These are phyloP conservation scores for Sphaerosporella brunnea DNA, from an alignment of 495 filamentous ascomycete genomes.

Conservation along the genomic window DNA sequence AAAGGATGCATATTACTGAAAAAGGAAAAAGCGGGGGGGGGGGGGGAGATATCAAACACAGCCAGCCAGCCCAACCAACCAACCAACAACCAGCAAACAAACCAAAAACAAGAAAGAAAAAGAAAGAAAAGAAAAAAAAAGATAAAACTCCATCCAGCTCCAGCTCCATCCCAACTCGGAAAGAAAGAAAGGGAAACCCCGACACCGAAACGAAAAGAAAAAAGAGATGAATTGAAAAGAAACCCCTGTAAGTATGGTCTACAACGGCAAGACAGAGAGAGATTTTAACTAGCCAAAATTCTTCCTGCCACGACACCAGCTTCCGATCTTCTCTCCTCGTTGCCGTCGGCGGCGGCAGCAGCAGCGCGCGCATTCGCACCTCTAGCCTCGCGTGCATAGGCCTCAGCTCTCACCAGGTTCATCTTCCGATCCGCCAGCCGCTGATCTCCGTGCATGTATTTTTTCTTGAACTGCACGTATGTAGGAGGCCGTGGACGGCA, in stretches of 20 bases:
- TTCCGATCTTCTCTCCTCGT: neutral
- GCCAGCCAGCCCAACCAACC: neutral
- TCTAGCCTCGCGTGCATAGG: neutral
- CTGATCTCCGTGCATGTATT: constrained; percentile 67
- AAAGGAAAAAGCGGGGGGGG: too few relatives aligned
- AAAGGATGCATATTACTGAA: too few relatives aligned
- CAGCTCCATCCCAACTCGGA: neutral
- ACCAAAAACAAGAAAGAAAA: neutral
- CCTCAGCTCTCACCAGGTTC: constrained; percentile 6
- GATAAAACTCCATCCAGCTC: neutral
- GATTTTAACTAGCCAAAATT: neutral
- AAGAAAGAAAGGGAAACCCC: neutral
- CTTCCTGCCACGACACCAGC: neutral
- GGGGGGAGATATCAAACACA: neutral
- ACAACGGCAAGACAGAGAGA: neutral
- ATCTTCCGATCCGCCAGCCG: constrained; percentile 41
- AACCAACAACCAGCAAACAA: neutral
- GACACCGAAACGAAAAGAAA: neutral
- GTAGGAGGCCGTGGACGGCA: constrained; percentile 61
- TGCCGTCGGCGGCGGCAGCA: neutral
- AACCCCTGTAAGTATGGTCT: neutral
- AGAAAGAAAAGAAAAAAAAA: neutral
- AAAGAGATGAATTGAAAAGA: neutral
- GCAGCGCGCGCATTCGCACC: neutral
- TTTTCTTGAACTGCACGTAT: constrained; percentile 63